Evolutionary conservation across 257 asterid genomes (phyloP), one percentile per base, ranked within the genome.

Genomic region (Przewalskia tangutica): DNA sequence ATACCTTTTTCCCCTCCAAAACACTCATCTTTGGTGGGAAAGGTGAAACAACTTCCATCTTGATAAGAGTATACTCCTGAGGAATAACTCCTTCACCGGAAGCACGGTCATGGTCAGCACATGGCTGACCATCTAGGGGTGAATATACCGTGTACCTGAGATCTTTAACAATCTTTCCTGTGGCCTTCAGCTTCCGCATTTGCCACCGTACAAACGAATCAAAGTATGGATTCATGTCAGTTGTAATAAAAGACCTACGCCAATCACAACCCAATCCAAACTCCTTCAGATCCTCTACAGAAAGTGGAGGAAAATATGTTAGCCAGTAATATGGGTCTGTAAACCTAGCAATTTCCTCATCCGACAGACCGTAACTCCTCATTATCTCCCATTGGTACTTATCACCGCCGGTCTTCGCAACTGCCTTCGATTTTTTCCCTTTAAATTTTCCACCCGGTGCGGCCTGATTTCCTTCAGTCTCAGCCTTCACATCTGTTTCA

Each of bases 71-170:
- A 77, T 95, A 95, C 87, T 95, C 99, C 86, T 95, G 98, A 0
- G 99, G 98, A 82, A 87, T 88, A 77, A 95, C 99, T 78, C 99
- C 99, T 92, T 95, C 99, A 27, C 99, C 99, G 0, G 98, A 94
- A 66, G 99, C 93, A 32, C 97, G 91, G 86, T 95, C 99, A 71
- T 95, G 99, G 86, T 95, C 99, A 0, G 99, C 99, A 80, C 99
- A 95, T 4, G 99, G 99, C 83, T 95, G 99, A 36, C 98, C 96
- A 82, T 95, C 98, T 81, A 90, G 82, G 11, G 99, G 99, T 51
- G 99, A 95, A 84, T 89, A 95, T 79, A 94, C 71, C 8, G 98
- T 82, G 82, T 91, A 91, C 80, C 98, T 88, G 84, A 92, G 86
- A 80, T 92, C 99, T 87, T 95, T 95, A 6, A 92, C 99, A 63